Conservation (phyloP, 495 filamentous ascomycete genomes). For the Penicillium odoratum region DNA sequence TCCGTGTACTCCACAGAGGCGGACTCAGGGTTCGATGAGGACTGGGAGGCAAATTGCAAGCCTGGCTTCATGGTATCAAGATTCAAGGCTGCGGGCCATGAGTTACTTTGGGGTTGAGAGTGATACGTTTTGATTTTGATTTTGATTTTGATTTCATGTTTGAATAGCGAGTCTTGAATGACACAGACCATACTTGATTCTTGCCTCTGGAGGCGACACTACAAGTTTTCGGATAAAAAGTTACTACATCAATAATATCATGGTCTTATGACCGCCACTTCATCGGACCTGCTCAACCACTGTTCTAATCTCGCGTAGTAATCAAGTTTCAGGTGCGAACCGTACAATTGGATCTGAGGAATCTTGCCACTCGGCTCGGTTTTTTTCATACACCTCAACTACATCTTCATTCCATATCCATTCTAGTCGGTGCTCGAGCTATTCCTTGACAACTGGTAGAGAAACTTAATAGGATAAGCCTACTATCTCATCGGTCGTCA, state of each 20-base stretch:
- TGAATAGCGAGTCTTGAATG: neutral
- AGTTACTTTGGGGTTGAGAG: slow-evolving; percentile 10
- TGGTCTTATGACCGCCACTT: neutral
- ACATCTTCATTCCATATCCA: neutral
- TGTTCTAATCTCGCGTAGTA: neutral
- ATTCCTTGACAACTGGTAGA: neutral
- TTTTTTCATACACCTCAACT: neutral
- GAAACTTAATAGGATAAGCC: neutral
- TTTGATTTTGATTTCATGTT: neutral
- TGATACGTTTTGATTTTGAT: neutral
- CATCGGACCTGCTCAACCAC: neutral
- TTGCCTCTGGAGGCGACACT: neutral
- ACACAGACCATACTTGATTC: neutral
- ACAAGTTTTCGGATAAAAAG: neutral
- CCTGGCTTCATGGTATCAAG: slow-evolving; percentile 22
- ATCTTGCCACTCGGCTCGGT: neutral
- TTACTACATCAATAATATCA: neutral
- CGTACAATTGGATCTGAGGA: neutral
- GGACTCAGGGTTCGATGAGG: slow-evolving; percentile 19
- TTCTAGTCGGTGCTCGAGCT: neutral
- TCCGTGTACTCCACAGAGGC: slow-evolving; percentile 7
- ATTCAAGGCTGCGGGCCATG: slow-evolving; percentile 16
- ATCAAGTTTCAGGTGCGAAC: neutral
- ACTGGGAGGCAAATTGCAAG: slow-evolving; percentile 27
- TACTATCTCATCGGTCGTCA: neutral